Evolutionary conservation across 768 basidiomycete species (phyloP), one percentile per base, ranked within the genome.

Genomic region (Pleurotus tuber-regium): DNA sequence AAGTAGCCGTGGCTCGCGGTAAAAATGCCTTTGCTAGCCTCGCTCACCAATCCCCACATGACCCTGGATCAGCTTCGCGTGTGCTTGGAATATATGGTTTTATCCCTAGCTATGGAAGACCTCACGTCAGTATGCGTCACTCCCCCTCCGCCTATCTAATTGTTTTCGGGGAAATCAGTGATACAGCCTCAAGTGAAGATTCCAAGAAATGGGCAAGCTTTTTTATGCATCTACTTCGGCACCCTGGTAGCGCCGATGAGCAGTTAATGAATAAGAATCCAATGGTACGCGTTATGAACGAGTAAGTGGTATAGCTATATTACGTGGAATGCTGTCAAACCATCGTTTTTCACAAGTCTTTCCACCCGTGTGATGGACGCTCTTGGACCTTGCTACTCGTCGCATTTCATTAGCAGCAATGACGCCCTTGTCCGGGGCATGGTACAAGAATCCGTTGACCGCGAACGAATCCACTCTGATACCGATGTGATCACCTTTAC

Each of bases 371-470:
- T 48, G 2, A 48, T 48, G 46, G n/a, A 24, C 14, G 31, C 28
- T 48, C 42, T 41, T n/a, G 53, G 53, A n/a, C 47, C 47, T 39
- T 6, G 24, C 29, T 54, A 46, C 30, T 18, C 25, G 19, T 25
- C 21, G 36, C 52, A 43, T 6, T 53, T 53, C 28, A 46, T 48
- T 2, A 25, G 23, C 9, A 53, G 30, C 25, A 48, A 48, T 40
- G 48, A 40, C n/a, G 44, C 31, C 11, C 25, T 21, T 23, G 42
- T 52, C 26, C 51, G 26, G 11, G 51, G 42, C 25, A 44, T 52
- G 41, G 23, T 30, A 44, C 21, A 41, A 21, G 51, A 52, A 25
- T 52, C 29, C 23, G 29, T 41, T 19, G 43, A 43, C 40, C 26
- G 42, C 28, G 42, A 44, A 24, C 18, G 14, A 11, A 28, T 18